Base-by-base conservation (phyloP, 805 yeast species). In the Saturnispora saitoi region DNA sequence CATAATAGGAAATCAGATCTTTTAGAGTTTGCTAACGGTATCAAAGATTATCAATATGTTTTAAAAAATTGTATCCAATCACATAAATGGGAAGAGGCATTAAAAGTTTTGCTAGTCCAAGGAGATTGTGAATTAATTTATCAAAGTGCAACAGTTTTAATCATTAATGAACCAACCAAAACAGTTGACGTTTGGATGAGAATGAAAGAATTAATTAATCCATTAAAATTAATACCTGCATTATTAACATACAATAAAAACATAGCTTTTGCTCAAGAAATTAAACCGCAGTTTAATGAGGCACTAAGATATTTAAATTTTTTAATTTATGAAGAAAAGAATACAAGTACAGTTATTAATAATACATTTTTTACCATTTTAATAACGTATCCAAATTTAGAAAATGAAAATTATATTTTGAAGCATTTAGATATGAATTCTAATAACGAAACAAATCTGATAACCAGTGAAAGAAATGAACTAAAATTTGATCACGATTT, bases 111-210 rank as follows among this genome's bases (percentile, higher is more conserved):
- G 34, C 57, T 78, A n/a, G 67, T 71, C 34, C 70, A 76, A 39
- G 71, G 73, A 37, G 73, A 75, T 37, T 67, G 72, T 0, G 60
- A 66, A 0, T 59, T 78, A 8, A 74, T 85, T 4, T 86, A 88
- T 65, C 75, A 76, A 52, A 80, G 81, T 51, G 73, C 97, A 0
- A 80, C 83, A 0, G 81, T 81, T 0, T 63, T 93, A 34, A 62
- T 93, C 45, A 69, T 80, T 2, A 85, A 86, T 56, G 66, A 75
- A 12, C 90, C 99, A 0, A 69, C 68, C 28, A 74, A 72, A 11
- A 87, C 96, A 0, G 78, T 86, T 2, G 83, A 82, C 45, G 72
- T 86, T 0, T 93, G 97, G 97, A 74, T 86, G 58, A 73, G 80
- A 45, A 61, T 81, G 39, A 58, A 71, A 0, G 66, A 65, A 24